A percentile compares a stretch with the other conserved stretches of the same genome.
Evolutionary conservation across 2,329 filamentous ascomycete genomes (phyloP).

Genomic region (Dendryphion nanum): DNA sequence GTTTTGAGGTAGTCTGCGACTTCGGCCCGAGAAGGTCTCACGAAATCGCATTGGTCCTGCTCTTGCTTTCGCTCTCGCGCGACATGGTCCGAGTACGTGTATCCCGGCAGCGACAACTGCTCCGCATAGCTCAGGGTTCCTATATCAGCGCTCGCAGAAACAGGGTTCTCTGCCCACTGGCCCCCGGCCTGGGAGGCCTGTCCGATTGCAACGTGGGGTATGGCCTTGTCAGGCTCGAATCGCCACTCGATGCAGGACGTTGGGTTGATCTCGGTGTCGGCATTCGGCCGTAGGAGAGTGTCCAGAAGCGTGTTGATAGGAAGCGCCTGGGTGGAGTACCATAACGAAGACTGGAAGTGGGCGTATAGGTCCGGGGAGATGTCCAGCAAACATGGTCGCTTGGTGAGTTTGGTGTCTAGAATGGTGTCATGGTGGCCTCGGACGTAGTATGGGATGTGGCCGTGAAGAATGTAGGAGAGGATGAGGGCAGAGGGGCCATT

Average conservation of each 20-base stretch:
- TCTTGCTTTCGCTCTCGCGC: constrained; percentile 39
- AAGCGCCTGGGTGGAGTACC: constrained; percentile 61
- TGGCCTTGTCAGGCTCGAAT: constrained; percentile 49
- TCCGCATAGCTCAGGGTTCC: constrained; percentile 62
- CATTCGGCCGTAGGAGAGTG: constrained; percentile 57
- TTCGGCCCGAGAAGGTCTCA: constrained; percentile 54
- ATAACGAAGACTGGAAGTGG: constrained; percentile 59
- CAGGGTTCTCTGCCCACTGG: constrained; percentile 58
- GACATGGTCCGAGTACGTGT: constrained; percentile 56
- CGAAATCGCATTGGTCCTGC: constrained; percentile 46
- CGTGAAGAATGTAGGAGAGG: constrained; percentile 62
- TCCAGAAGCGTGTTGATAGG: constrained; percentile 61
- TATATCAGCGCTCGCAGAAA: constrained; percentile 55
- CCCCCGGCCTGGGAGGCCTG: constrained; percentile 53
- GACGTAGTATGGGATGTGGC: constrained; percentile 58
- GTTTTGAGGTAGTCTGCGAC: constrained; percentile 56
- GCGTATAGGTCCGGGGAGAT: constrained; percentile 52
- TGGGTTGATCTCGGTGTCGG: constrained; percentile 56
- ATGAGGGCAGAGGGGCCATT: constrained; percentile 63
- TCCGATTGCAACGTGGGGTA: constrained; percentile 56
- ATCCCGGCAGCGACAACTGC: constrained; percentile 60
- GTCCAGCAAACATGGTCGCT: constrained; percentile 48
- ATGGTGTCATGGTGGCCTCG: constrained; percentile 57
- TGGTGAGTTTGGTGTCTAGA: constrained; percentile 55
- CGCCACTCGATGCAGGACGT: constrained; percentile 56